phyloP scores from a whole-genome alignment of 352 stramenopile species.

The Pythium brachiatum region DNA sequence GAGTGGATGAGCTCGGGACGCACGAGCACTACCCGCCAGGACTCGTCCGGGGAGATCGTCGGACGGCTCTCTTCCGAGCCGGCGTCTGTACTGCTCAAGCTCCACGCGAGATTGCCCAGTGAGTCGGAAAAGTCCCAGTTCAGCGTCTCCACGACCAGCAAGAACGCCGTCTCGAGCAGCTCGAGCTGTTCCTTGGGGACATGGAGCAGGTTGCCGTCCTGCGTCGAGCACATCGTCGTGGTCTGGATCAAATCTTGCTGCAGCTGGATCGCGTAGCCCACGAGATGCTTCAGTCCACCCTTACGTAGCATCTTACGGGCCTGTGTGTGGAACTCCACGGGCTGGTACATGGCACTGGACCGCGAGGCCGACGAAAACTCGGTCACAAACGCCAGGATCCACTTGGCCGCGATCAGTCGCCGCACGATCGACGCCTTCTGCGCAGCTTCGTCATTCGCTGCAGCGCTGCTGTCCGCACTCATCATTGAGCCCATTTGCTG shows the following conservation, averaged over 20 bases:
- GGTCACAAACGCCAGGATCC: slow-evolving; percentile 81
- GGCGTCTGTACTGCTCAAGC: slow-evolving; percentile 34
- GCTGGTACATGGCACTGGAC: slow-evolving; percentile 77
- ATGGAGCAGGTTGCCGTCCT: slow-evolving; percentile 29
- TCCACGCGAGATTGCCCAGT: slow-evolving; percentile 70
- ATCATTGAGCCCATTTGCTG: slow-evolving; percentile 77
- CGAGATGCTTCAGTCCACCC: slow-evolving; percentile 54
- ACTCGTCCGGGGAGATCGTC: slow-evolving; percentile 55
- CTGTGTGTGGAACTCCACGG: slow-evolving; percentile 82
- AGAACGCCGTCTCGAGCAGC: slow-evolving; percentile 72
- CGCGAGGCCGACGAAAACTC: slow-evolving; percentile 81
- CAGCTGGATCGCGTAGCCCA: slow-evolving; percentile 57
- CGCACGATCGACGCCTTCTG: slow-evolving; percentile 18
- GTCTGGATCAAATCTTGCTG: slow-evolving; percentile 72
- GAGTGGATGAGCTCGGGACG: slow-evolving; percentile 75
- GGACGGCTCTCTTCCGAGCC: slow-evolving; percentile 35
- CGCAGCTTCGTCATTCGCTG: slow-evolving; percentile 1
- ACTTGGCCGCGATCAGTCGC: slow-evolving; percentile 71
- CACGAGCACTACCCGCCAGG: slow-evolving; percentile 68
- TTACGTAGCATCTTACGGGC: slow-evolving; percentile 60
- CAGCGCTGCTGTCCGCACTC: slow-evolving; percentile 5
- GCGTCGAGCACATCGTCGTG: slow-evolving; percentile 44
- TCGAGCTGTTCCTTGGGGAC: slow-evolving; percentile 66
- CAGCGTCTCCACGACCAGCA: slow-evolving; percentile 73
- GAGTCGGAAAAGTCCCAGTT: slow-evolving; percentile 76